Evolutionary conservation across 345 rosid species (phyloP), one percentile per base, ranked within the genome.

Genomic region (Eucalyptus marginata): DNA sequence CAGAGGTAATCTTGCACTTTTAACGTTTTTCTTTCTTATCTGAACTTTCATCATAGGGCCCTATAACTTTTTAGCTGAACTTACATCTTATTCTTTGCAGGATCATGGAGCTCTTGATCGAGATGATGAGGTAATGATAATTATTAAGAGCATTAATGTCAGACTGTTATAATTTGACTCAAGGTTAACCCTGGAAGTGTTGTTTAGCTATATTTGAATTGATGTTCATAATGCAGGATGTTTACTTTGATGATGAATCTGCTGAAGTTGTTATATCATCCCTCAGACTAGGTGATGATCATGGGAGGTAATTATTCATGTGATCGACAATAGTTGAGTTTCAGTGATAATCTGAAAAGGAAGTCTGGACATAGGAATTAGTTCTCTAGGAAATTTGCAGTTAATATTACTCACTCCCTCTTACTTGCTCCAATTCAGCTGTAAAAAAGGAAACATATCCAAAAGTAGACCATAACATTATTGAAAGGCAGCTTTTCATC

Each of bases 181-280:
- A 76, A 76, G 86, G 54, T 10, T 62, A 52, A 22, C 84, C 49
- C 66, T 31, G 80, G 13, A 49, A 31, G 59, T 68, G 49, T 29
- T 80, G n/a, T n/a, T 87, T 22, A 79, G 33, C 64, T 47, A 31
- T 89, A 76, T 49, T 79, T 89, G 88, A 52, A 33, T 86, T 86
- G 80, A 58, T 40, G n/a, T 84, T 87, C 22, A 44, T 44, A 59
- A 66, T 93, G 89, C 96, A 98, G 99, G 98, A 97, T 94, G 95
- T 96, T 33, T 96, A 96, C 94, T 98, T 97, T 58, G 97, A 96
- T 86, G 97, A 98, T 91, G 99, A 96, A 91, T 96, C 99, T 88
- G 96, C 99, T 50, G 99, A 96, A 90, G 97, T 96, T 56, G 99
- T 98, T 86, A 95, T 98, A 92, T 97, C 99, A 89, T 97, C 99